Evolutionary conservation across 768 basidiomycete genomes (phyloP).

Genomic region (Lyophyllum shimeji): DNA sequence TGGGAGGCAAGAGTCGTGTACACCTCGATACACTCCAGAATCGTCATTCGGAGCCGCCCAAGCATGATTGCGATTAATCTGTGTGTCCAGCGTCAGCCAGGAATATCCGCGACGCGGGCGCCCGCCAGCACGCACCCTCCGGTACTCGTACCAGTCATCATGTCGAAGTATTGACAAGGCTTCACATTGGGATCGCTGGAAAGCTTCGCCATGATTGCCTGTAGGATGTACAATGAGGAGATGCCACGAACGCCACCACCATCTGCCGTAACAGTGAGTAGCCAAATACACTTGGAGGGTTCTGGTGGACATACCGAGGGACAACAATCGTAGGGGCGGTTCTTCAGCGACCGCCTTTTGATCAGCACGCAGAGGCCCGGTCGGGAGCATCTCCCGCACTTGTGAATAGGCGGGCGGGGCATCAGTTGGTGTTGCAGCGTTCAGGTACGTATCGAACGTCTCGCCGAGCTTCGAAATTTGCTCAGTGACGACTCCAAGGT

Average conservation of each 20-base stretch:
- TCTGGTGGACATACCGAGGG: conserved; percentile 23
- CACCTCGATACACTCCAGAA: conserved; percentile 30
- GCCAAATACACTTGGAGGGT: background rate
- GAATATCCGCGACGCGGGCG: too few species aligned
- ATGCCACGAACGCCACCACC: conserved; percentile 37
- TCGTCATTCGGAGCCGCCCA: conserved; percentile 33
- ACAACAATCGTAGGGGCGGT: conserved; percentile 25
- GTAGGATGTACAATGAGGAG: conserved; percentile 28
- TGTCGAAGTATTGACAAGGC: conserved; percentile 33
- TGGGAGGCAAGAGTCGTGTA: conserved; percentile 26
- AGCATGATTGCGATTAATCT: conserved; percentile 36
- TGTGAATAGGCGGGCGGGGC: conserved; percentile 23
- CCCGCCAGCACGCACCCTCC: conserved; percentile 34
- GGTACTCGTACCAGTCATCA: conserved; percentile 35
- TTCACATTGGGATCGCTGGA: conserved; percentile 20
- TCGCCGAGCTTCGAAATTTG: conserved; percentile 18
- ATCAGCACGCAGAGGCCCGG: conserved; percentile 24
- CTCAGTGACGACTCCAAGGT: conserved; percentile 7
- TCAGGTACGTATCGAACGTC: conserved; percentile 19
- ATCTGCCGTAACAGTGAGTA: conserved; percentile 15
- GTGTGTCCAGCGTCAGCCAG: background rate
- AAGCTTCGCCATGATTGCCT: conserved; percentile 28
- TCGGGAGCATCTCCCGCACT: conserved; percentile 23
- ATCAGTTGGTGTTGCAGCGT: conserved; percentile 18
- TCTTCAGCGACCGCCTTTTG: conserved; percentile 18